Percentiles rank a stretch among this genome's conserved stretches.
Conservation (phyloP, 192 early-diverging fungal genomes). For the Mortierella alpina region DNA sequence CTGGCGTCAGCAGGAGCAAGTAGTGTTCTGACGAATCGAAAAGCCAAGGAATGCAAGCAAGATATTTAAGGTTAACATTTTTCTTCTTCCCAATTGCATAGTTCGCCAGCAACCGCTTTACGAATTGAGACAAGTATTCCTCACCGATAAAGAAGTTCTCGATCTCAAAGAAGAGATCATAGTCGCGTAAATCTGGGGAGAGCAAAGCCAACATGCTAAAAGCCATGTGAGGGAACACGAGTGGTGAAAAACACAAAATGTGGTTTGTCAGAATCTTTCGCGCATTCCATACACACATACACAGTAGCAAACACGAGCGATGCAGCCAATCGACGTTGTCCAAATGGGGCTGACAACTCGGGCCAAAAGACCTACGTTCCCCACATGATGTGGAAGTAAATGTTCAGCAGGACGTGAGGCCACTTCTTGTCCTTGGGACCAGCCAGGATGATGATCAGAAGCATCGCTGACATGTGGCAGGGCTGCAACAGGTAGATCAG, state of each 20-base stretch:
- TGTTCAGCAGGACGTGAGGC: constrained; percentile 60
- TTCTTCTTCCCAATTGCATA: background rate
- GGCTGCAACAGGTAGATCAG: constrained; percentile 64
- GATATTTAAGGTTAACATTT: background rate
- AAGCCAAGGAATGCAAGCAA: background rate
- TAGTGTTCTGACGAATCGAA: constrained; percentile 33
- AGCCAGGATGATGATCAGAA: constrained; percentile 56
- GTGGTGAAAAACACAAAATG: background rate
- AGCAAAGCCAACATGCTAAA: constrained; percentile 56
- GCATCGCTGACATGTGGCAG: constrained; percentile 64
- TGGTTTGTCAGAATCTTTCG: background rate
- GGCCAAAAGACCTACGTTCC: constrained; percentile 47
- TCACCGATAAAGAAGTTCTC: constrained; percentile 66
- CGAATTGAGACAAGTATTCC: background rate
- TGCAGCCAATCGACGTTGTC: background rate
- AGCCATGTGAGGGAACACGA: constrained; percentile 8
- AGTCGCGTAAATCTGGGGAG: constrained; percentile 64
- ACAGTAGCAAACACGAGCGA: background rate
- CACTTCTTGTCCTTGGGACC: constrained; percentile 58
- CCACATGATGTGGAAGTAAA: constrained; percentile 71
- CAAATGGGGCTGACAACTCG: background rate
- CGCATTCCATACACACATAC: background rate
- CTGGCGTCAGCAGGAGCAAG: constrained; percentile 53
- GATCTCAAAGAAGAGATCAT: constrained; percentile 57
- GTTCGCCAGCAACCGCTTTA: background rate